Evolutionary conservation across 106 monocot species (phyloP), one percentile per base, ranked within the genome.

Genomic region (Acorus gramineus): DNA sequence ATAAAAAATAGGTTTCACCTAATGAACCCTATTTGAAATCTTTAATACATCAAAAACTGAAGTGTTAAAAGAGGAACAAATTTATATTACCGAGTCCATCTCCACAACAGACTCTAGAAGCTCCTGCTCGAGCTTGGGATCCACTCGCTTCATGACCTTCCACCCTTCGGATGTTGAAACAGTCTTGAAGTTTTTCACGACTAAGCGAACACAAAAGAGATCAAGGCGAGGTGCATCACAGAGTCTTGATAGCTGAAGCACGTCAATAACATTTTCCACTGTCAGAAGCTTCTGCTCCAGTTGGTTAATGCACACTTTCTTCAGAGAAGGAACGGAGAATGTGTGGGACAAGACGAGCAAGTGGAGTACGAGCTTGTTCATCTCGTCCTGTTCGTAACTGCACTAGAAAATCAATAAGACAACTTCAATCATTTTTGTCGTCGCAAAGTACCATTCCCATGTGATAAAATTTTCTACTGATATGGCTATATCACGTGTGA

Each of bases 251-350:
- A 80, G 59, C 67, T 71, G 80, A 44, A 80, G 63, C 14, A 75
- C 58, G 51, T 80, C 85, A 5, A 86, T 73, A 52, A 76, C 85
- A 52, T 79, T 82, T 5, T 86, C 85, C 6, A 64, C 28, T 46
- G 60, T 79, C 42, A 86, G 76, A 0, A 82, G 14, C 8, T 42
- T 49, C 46, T 11, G 55, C 52, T 73, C 81, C 9, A 86, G 66
- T 65, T 81, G 53, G 8, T 70, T n/a, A 45, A 67, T 54, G 61
- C 85, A 82, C 12, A 72, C 48, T 44, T 46, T 82, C 58, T 86
- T 86, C 61, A 86, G 53, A 6, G 72, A 75, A 8, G 81, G 76
- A 11, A 86, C 48, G 8, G 55, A 58, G 53, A 82, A 82, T 8
- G 44, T 55, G 12, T 86, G 82, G 1, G 79, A 75, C 50, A 86